Conservation (phyloP, 2,329 filamentous ascomycete species). For the Penicillium sp. region DNA sequence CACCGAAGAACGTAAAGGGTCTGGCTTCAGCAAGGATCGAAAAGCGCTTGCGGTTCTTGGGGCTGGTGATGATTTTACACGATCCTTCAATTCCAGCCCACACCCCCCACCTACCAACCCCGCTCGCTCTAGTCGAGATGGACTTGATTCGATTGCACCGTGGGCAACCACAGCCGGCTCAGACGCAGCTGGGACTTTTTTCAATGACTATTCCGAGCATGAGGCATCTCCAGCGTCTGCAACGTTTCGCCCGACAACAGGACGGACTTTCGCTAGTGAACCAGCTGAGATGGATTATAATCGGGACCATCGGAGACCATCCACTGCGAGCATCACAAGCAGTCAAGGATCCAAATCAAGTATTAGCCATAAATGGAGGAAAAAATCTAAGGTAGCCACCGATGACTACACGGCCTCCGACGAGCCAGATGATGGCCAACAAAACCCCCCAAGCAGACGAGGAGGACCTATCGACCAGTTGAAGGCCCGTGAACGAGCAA, state of each 20-base stretch:
- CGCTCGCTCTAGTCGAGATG: conserved; percentile 17
- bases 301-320: conserved; percentile 77
- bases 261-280: conserved; percentile 56
- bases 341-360: conserved; percentile 78
- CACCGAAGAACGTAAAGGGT: conserved; percentile 36
- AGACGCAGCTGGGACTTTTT: conserved; percentile 36
- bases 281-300: conserved; percentile 62
- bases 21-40: conserved; percentile 34
- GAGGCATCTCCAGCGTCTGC: conserved; percentile 65
- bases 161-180: conserved; percentile 29
- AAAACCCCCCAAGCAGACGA: conserved; percentile 28
- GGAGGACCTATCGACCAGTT: conserved; percentile 49
- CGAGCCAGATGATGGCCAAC: conserved; percentile 65
- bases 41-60: conserved; percentile 35
- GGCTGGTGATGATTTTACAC: conserved; percentile 27
- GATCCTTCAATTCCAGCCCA: conserved; percentile 21
- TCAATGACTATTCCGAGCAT: conserved; percentile 40
- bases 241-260: conserved; percentile 61
- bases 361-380: conserved; percentile 71
- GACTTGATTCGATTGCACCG: conserved; percentile 30
- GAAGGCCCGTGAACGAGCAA: conserved; percentile 72
- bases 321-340: conserved; percentile 83
- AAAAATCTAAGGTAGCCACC: conserved; percentile 86
- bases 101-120: conserved; percentile 24
- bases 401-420: conserved; percentile 76